Conservation (phyloP, 306 rosid species). For the Castanea crenata region DNA sequence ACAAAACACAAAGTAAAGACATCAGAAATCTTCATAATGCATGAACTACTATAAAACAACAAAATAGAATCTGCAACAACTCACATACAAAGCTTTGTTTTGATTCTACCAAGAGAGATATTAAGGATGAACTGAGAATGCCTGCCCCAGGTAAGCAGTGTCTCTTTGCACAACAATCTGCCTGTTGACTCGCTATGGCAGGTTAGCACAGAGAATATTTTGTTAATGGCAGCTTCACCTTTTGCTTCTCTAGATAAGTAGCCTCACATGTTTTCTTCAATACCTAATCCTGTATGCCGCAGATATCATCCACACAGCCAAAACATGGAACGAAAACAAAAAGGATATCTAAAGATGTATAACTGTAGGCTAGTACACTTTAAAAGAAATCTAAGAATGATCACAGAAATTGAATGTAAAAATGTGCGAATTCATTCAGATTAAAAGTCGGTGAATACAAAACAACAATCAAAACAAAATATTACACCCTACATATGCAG, state of each 20-base stretch:
- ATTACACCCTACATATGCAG: neutral
- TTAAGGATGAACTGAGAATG: conserved; percentile 76
- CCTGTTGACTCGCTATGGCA: conserved; percentile 70
- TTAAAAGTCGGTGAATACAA: neutral
- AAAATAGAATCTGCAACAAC: conserved; percentile 64
- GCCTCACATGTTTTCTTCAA: conserved; percentile 75
- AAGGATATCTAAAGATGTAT: conserved; percentile 8
- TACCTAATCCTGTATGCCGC: conserved; percentile 42
- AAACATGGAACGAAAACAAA: neutral
- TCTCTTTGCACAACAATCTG: conserved; percentile 76
- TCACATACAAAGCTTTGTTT: conserved; percentile 99
- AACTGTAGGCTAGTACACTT: neutral
- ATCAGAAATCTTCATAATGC: conserved; percentile 30
- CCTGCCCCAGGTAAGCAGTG: conserved; percentile 60
- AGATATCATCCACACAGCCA: conserved; percentile 20
- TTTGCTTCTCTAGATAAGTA: conserved; percentile 66
- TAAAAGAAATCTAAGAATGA: neutral
- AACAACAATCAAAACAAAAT: neutral
- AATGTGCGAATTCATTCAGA: neutral
- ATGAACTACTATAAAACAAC: conserved; percentile 27
- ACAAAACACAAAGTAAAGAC: conserved; percentile 29
- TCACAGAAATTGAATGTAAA: neutral
- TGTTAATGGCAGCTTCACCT: conserved; percentile 54
- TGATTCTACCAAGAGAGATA: conserved; percentile 99
- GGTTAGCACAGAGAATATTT: conserved; percentile 74